These are phyloP conservation scores for Misopates orontium DNA, from an alignment of 257 asterid species.

Conservation along the genomic window DNA sequence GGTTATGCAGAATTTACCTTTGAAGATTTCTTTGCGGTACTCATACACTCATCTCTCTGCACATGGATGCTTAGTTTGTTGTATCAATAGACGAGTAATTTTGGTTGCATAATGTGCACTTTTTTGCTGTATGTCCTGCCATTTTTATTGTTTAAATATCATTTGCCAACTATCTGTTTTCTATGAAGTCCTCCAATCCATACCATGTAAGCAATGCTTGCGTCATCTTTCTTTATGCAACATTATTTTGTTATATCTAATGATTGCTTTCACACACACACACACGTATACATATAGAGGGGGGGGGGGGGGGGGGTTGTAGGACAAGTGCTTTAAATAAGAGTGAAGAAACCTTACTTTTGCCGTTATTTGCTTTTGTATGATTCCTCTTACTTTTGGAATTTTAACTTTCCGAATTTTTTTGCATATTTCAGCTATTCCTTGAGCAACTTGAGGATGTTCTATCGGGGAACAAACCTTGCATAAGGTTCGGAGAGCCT, in stretches of 20 bases:
- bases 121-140: not conserved
- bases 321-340: not conserved
- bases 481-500: constrained; percentile 59
- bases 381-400: constrained; percentile 13
- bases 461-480: constrained; percentile 62
- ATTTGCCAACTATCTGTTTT: not conserved
- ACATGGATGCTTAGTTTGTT: constrained; percentile 8
- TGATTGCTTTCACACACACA: constrained; percentile 5
- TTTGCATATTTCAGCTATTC: constrained; percentile 64
- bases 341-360: constrained; percentile 1
- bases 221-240: not conserved
- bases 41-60: constrained; percentile 18
- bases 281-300: too few species aligned
- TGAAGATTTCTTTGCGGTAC: constrained; percentile 91
- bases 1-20: constrained; percentile 94
- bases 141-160: not conserved
- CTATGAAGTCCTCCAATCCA: not conserved
- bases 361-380: not conserved
- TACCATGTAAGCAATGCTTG: constrained; percentile 2
- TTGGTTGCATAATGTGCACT: not conserved
- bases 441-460: constrained; percentile 93
- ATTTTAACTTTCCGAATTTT: constrained; percentile 26
- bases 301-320: not conserved
- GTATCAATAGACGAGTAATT: not conserved
- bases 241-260: constrained; percentile 11